A percentile compares a stretch with the other conserved stretches of the same genome.
Evolutionary conservation across 2,329 filamentous ascomycete species (phyloP).

Genomic region (Geosmithia morbida): DNA sequence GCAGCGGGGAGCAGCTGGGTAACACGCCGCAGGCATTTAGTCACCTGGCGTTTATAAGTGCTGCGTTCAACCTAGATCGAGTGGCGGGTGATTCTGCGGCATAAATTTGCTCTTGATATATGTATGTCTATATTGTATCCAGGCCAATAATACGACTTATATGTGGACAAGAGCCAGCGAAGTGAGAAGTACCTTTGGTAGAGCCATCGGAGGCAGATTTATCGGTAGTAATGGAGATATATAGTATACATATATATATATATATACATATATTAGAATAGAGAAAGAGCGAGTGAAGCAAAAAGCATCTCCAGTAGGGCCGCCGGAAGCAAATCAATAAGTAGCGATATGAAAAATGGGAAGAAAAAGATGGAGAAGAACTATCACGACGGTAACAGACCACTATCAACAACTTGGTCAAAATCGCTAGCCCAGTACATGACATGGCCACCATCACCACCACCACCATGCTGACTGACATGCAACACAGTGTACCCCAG

Average conservation of each 20-base stretch:
- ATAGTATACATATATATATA: too few species aligned
- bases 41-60: conserved; percentile 61
- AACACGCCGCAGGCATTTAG: conserved; percentile 72
- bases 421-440: conserved; percentile 28
- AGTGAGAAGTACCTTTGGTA: too few species aligned
- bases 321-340: too few species aligned
- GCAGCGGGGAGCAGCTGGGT: conserved; percentile 62
- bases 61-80: conserved; percentile 61
- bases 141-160: too few species aligned
- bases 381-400: conserved; percentile 6
- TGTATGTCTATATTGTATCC: too few species aligned
- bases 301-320: too few species aligned
- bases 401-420: conserved; percentile 21
- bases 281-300: too few species aligned
- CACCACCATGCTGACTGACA: conserved; percentile 9
- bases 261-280: too few species aligned
- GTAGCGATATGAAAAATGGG: not conserved
- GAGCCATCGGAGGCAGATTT: too few species aligned
- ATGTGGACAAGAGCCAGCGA: too few species aligned
- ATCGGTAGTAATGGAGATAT: too few species aligned
- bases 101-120: too few species aligned
- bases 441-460: conserved; percentile 8
- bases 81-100: conserved; percentile 9
- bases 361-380: not conserved
- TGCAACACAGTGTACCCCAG: conserved; percentile 23